Base-by-base conservation (phyloP, 2,329 filamentous ascomycete genomes). In the Sclerotinia minor region DNA sequence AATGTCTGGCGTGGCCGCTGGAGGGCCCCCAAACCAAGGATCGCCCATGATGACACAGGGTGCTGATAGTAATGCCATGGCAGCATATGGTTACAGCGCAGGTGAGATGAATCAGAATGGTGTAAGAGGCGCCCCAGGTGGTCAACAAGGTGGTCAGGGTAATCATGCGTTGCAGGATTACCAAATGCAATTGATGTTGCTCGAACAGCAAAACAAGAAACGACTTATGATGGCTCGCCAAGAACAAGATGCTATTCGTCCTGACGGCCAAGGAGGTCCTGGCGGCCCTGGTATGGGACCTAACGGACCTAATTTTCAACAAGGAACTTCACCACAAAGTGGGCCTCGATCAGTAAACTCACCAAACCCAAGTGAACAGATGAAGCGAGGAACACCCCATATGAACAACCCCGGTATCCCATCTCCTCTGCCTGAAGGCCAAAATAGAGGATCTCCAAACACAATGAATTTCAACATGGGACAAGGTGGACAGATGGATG, bases 131-230 rank as follows among this genome's bases (percentile, higher is more conserved):
- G 83, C 67, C 35, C 83, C 84, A 26, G 83, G 79, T 55, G 84
- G 81, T 65, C 89, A 92, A 81, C 84, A 89, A 64, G 80, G 82
- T 38, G 82, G 80, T 50, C 82, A 70, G 41, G 75, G 75, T 79
- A 94, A 92, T 77, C 91, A 94, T 77, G 91, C 91, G 29, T 83
- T 94, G 57, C 91, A 94, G 78, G 91, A 95, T 78, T 94, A 94
- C 75, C 91, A 94, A 80, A 94, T 94, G 91, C 91, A 94, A 78
- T 80, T 94, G 76, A 94, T 94, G 91, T 80, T 94, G 61, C 84
- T 94, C 21, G 91, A 94, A 79, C 91, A 94, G 79, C 91, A 94
- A 79, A 94, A 94, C 75, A 94, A 94, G 83, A 94, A 93, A 79
- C 84, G 91, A 24, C 83, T 94, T 60, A 88, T 93, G 83, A 92